Conservation (phyloP, 148 eudicot genomes). For the Heliosperma pusillum region DNA sequence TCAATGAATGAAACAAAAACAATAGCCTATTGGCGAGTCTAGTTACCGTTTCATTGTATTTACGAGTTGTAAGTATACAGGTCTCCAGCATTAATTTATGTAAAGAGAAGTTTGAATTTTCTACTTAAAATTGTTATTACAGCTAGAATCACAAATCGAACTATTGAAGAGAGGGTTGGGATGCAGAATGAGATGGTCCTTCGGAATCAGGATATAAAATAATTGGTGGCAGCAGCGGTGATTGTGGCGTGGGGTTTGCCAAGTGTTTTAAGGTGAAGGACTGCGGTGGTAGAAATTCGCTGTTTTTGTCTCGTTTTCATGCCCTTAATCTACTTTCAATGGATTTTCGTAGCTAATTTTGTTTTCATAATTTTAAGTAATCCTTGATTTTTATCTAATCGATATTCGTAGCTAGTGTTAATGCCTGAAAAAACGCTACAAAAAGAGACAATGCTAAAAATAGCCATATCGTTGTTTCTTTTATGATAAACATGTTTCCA, state of each 20-base stretch:
- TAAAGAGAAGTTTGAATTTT: background rate
- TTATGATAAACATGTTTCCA: no score
- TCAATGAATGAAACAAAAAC: background rate
- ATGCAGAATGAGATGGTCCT: background rate
- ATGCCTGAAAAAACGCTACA: no score
- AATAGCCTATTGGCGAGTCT: background rate
- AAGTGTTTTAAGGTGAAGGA: background rate
- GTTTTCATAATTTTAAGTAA: no score
- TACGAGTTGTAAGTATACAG: conserved; percentile 2
- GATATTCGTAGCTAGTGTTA: no score
- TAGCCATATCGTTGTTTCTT: no score
- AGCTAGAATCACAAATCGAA: background rate
- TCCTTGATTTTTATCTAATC: no score
- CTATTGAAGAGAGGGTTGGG: background rate
- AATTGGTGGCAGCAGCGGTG: background rate
- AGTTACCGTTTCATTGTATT: conserved; percentile 2
- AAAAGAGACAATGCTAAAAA: no score
- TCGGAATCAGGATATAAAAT: background rate
- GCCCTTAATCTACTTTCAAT: no score
- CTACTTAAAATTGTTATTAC: background rate
- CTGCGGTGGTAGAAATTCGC: no score
- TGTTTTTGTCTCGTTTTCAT: no score
- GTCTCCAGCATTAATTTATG: background rate
- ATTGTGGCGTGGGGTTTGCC: background rate
- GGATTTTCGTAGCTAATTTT: no score